Base-by-base conservation (phyloP, 345 rosid genomes). In the Eucalyptus curtisii region DNA sequence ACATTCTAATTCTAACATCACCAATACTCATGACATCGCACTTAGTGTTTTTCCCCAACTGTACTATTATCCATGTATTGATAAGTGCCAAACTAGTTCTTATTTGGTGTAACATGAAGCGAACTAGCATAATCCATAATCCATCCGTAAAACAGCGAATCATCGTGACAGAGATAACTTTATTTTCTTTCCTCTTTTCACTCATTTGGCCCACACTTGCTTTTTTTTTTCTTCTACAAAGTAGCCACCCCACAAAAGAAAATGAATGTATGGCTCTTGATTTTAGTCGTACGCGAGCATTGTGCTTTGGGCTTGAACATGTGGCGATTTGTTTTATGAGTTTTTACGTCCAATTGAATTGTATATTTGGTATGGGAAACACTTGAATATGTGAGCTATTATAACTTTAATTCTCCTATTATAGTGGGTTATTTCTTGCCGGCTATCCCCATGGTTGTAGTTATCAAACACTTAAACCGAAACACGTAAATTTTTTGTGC, bases 301-400 rank as follows among this genome's bases (percentile, higher is more conserved):
- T 55, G 5, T 55, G 61, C 30, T 55, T 55, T 55, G 61, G 61
- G 61, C 61, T 24, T 55, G 30, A 55, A 55, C 30, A 22, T 55
- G 55, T 4, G 1, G 55, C 24, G 0, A 55, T 55, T 55, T 55
- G 27, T 55, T 27, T 1, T 55, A 24, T 55, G 61, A 55, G 12
- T 55, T 55, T 55, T 55, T 8, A 55, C 61, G 8, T 55, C 61
- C 27, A 55, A 27, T 27, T 59, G 66, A 27, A 30, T 27, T 59
- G 14, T 59, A 27, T 59, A 59, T 27, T 55, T 55, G 3, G 7
- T 59, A 0, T 27, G 16, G 5, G 2, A 27, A 59, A 59, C 31
- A 11, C 16, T 5, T 3, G 7, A 59, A 5, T 0, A 5, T 5
- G 7, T 59, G n/a, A 59, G 7, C 8, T 25, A 27, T 27, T 27